phyloP scores from a whole-genome alignment of 257 asterid genomes.

The Ilex asprella region DNA sequence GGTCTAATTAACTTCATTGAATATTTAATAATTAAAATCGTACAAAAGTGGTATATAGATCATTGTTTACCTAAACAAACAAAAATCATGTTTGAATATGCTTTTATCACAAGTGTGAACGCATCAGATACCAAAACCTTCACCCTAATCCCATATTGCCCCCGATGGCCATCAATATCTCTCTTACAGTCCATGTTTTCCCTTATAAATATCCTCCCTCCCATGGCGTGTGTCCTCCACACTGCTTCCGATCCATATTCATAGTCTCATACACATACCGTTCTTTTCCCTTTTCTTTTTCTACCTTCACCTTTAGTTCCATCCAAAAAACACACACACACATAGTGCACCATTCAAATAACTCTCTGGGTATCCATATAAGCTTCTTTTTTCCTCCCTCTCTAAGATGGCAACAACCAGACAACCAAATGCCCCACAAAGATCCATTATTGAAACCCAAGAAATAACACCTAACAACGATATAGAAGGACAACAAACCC shows the following conservation, averaged over 20 bases:
- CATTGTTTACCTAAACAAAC: too few species aligned
- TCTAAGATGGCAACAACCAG: constrained; percentile 19
- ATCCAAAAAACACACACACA: background rate
- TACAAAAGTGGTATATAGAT: too few species aligned
- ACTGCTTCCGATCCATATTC: constrained; percentile 20
- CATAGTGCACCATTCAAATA: background rate
- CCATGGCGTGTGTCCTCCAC: constrained; percentile 49
- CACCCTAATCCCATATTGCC: too few species aligned
- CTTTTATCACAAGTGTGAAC: too few species aligned
- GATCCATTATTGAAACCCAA: constrained; percentile 11
- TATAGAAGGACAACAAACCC: too few species aligned
- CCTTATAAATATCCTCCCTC: constrained; percentile 24
- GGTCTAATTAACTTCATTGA: too few species aligned
- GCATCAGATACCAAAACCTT: too few species aligned
- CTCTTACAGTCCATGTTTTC: background rate
- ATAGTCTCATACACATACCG: background rate
- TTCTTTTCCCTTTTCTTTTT: background rate
- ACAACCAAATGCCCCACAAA: constrained; percentile 3
- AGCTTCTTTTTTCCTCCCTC: background rate
- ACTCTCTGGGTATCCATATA: background rate
- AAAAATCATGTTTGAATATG: too few species aligned
- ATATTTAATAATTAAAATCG: too few species aligned
- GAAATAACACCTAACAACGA: too few species aligned
- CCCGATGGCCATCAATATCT: background rate
- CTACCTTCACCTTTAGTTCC: background rate